phyloP scores from a whole-genome alignment of 1,139 yeast species.

The Lodderomyces orthopsilosis region DNA sequence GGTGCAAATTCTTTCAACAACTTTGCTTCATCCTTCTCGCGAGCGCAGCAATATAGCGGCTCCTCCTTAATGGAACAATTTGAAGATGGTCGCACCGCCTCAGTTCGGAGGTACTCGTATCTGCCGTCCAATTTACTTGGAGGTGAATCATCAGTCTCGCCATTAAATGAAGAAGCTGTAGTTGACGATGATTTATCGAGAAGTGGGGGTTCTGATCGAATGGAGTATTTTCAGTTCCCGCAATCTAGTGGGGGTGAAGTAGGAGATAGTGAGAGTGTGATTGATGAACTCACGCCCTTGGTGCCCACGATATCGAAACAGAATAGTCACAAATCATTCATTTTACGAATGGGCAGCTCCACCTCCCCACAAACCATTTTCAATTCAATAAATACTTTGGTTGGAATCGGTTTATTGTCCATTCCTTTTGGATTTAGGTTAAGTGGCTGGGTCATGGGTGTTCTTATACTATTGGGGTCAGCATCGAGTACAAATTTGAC shows the following conservation, averaged over 20 bases:
- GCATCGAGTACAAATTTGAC: constrained; percentile 67
- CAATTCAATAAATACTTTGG: constrained; percentile 79
- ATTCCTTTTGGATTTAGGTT: constrained; percentile 76
- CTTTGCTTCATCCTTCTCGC: constrained; percentile 72
- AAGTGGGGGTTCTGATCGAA: not conserved
- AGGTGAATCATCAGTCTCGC: not conserved
- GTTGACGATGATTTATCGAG: not conserved
- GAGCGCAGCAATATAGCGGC: constrained; percentile 65
- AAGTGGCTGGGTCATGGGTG: constrained; percentile 79
- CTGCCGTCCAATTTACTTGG: not conserved
- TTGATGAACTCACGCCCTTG: constrained; percentile 18
- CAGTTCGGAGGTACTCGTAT: not conserved
- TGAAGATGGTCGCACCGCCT: not conserved
- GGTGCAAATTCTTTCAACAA: constrained; percentile 71
- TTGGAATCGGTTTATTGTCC: constrained; percentile 85
- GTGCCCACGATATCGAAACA: constrained; percentile 10
- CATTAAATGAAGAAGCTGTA: constrained; percentile 7
- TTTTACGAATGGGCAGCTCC: constrained; percentile 25
- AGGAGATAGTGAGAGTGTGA: constrained; percentile 6
- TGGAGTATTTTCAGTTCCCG: constrained; percentile 4
- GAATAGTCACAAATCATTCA: constrained; percentile 11
- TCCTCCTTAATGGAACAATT: constrained; percentile 21
- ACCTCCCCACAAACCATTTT: constrained; percentile 87
- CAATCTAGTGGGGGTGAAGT: not conserved
- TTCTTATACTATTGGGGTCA: constrained; percentile 48